Percentiles rank a stretch among this genome's conserved stretches.
Conservation (phyloP, 2,329 filamentous ascomycete species). For the Arthrobotrys pseudoclavata region DNA sequence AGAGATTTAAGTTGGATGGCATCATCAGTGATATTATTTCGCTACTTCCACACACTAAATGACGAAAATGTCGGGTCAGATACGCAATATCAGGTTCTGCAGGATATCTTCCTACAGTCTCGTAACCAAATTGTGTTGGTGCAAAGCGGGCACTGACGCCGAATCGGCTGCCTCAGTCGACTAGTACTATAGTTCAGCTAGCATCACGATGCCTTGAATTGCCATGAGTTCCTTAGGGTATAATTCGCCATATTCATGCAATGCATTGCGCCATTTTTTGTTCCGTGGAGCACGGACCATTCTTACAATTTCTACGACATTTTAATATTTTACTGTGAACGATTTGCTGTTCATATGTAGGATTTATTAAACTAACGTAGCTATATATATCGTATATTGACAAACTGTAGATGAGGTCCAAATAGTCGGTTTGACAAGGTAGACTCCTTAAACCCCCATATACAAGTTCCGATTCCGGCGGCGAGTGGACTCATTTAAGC, state of each 20-base stretch:
- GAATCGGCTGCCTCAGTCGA: no score
- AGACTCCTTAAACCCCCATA: slow-evolving; percentile 9
- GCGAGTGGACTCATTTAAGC: neutral
- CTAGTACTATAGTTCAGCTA: no score
- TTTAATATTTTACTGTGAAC: neutral
- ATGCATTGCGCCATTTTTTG: neutral
- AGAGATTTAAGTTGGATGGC: neutral
- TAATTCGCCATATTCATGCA: neutral
- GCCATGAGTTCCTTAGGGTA: no score
- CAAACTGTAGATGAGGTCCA: neutral
- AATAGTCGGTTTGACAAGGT: neutral
- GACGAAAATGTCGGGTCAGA: neutral
- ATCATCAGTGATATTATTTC: neutral
- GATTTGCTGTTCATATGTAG: slow-evolving; percentile 2
- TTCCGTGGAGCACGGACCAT: no score
- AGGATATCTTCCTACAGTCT: no score
- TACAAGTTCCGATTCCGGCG: slow-evolving; percentile 9
- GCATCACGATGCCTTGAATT: no score
- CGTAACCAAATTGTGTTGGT: no score
- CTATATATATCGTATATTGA: neutral
- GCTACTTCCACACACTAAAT: neutral
- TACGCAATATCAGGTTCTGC: neutral
- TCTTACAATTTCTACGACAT: neutral
- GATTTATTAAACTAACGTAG: slow-evolving; percentile 24
- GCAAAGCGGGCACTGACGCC: no score